These are phyloP conservation scores for Theileria orientalis DNA, from an alignment of 169 alveolate species.

Conservation along the genomic window DNA sequence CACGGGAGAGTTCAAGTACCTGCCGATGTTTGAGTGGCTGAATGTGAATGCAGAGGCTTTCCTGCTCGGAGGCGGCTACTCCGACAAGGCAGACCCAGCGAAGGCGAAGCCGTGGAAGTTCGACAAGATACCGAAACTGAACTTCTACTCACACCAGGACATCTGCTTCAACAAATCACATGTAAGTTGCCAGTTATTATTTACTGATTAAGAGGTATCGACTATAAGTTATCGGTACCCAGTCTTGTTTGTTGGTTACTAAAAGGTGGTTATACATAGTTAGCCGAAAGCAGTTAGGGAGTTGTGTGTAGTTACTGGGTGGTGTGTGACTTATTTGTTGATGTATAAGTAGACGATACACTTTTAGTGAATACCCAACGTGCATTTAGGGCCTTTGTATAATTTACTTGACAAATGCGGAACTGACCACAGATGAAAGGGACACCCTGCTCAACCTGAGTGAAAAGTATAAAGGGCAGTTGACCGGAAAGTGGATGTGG, in stretches of 20 bases:
- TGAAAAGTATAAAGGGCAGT: slow-evolving; percentile 77
- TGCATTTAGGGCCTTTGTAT: slow-evolving; percentile 73
- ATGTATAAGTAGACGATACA: too few relatives aligned
- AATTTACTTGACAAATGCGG: slow-evolving; percentile 77
- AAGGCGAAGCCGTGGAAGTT: slow-evolving; percentile 86
- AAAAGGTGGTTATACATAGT: too few relatives aligned
- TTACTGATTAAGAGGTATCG: neutral
- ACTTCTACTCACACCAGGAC: slow-evolving; percentile 80
- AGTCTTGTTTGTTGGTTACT: too few relatives aligned
- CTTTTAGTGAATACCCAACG: neutral
- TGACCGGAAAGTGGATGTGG: slow-evolving; percentile 86
- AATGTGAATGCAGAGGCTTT: slow-evolving; percentile 94
- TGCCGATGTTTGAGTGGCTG: slow-evolving; percentile 89
- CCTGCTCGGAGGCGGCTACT: slow-evolving; percentile 92
- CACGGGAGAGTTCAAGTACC: slow-evolving; percentile 87
- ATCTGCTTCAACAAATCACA: slow-evolving; percentile 81
- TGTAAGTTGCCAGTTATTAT: slow-evolving; percentile 11
- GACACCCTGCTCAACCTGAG: slow-evolving; percentile 79
- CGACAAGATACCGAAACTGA: slow-evolving; percentile 80
- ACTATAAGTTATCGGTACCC: neutral
- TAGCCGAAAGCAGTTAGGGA: too few relatives aligned
- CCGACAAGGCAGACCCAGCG: slow-evolving; percentile 74
- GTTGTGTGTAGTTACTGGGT: too few relatives aligned
- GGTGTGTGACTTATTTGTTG: too few relatives aligned
- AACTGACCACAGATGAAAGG: slow-evolving; percentile 68